A percentile compares a stretch with the other conserved stretches of the same genome.
Conservation (phyloP, 2,329 filamentous ascomycete genomes). For the Cladobotryum protrusum region DNA sequence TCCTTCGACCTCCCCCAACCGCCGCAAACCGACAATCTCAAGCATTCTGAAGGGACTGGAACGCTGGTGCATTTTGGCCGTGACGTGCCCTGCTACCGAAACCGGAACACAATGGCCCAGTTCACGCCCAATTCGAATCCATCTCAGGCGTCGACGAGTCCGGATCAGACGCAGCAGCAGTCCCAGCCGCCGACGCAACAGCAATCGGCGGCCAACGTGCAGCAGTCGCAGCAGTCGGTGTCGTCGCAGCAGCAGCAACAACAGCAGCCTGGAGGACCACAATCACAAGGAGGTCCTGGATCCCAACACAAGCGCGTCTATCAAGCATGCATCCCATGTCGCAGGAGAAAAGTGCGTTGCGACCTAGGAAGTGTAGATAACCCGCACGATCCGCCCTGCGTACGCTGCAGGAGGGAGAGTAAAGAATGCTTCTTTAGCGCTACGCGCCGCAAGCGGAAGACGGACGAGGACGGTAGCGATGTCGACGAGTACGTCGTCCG, state of each 20-base stretch:
- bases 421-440: conserved; percentile 98
- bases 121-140: conserved; percentile 15
- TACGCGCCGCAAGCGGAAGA: conserved; percentile 86
- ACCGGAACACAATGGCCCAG: conserved; percentile 16
- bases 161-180: neutral
- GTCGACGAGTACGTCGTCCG: conserved; percentile 63
- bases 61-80: neutral
- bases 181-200: too few species aligned
- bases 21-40: conserved; percentile 28
- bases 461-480: conserved; percentile 47
- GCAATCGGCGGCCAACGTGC: conserved; percentile 11
- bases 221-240: neutral
- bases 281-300: neutral
- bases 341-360: conserved; percentile 56
- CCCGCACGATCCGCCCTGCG: conserved; percentile 87
- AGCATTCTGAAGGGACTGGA: neutral
- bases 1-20: conserved; percentile 26
- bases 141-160: conserved; percentile 13
- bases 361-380: conserved; percentile 77
- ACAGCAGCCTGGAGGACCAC: conserved; percentile 12
- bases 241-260: conserved; percentile 15
- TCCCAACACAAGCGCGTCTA: conserved; percentile 56
- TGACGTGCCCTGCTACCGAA: neutral
- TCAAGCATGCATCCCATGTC: conserved; percentile 57
- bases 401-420: conserved; percentile 86